phyloP scores from a whole-genome alignment of 176 grass and related monocot genomes.

The Canna indica region DNA sequence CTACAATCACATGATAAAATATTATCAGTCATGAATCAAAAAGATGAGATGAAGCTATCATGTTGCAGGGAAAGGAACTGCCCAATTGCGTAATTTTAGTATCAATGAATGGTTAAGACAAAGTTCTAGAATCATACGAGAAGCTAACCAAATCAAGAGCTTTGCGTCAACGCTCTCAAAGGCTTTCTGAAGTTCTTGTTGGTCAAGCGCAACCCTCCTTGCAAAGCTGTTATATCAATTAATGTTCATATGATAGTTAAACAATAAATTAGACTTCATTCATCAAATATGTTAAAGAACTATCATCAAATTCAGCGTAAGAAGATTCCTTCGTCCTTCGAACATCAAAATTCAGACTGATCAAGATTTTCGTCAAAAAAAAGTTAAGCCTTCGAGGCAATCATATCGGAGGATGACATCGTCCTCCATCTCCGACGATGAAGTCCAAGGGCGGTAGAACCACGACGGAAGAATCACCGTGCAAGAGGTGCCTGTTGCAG shows the following conservation, averaged over 20 bases:
- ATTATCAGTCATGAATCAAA: conserved; percentile 4
- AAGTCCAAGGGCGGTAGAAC: too few species aligned
- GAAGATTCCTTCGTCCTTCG: too few species aligned
- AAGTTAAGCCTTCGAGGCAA: conserved; percentile 67
- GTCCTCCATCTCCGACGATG: conserved; percentile 99
- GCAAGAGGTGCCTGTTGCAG: too few species aligned
- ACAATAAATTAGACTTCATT: too few species aligned
- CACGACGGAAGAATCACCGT: too few species aligned
- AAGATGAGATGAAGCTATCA: neutral
- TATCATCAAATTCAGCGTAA: too few species aligned
- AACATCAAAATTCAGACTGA: neutral
- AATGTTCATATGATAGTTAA: conserved; percentile 21
- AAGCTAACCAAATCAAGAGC: conserved; percentile 63
- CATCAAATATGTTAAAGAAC: too few species aligned
- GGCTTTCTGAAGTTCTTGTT: conserved; percentile 62
- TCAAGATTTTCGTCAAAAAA: neutral
- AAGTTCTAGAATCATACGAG: neutral
- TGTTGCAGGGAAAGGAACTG: neutral
- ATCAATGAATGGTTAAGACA: neutral
- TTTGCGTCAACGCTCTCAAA: conserved; percentile 54
- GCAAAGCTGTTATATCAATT: conserved; percentile 49
- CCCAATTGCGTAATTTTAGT: neutral
- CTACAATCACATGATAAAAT: conserved; percentile 41
- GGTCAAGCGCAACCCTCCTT: conserved; percentile 61
- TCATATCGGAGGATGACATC: conserved; percentile 53